Conservation (phyloP, 148 eudicot genomes). For the Diospyros kaki region DNA sequence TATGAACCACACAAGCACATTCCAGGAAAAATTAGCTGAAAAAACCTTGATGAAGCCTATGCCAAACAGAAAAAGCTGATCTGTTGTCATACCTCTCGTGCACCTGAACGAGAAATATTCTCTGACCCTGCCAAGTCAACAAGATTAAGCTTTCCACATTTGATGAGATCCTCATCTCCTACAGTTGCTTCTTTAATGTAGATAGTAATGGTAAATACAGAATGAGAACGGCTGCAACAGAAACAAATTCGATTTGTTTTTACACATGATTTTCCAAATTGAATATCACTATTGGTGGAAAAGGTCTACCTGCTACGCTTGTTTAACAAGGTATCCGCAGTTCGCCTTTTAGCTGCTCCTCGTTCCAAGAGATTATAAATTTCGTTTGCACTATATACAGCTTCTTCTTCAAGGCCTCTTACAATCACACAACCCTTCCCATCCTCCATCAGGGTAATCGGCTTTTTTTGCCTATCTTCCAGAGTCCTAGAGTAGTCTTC, state of each 20-base stretch:
- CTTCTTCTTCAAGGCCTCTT: conserved; percentile 93
- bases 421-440: conserved; percentile 73
- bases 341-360: conserved; percentile 77
- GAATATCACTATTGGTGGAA: background rate
- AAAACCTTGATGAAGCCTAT: background rate
- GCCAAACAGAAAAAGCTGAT: conserved; percentile 1
- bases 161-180: conserved; percentile 80
- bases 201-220: conserved; percentile 72
- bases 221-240: conserved; percentile 78
- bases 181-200: conserved; percentile 60
- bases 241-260: conserved; percentile 5
- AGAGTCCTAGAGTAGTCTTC: conserved; percentile 49
- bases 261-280: conserved; percentile 3
- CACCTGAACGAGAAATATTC: conserved; percentile 77
- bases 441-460: conserved; percentile 78
- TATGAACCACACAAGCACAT: background rate
- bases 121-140: conserved; percentile 95
- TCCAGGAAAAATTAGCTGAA: background rate
- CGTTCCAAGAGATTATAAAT: conserved; percentile 77
- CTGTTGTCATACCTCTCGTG: conserved; percentile 54
- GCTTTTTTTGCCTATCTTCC: conserved; percentile 69
- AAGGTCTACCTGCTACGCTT: conserved; percentile 65
- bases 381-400: conserved; percentile 81
- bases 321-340: conserved; percentile 77
- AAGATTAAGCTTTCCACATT: conserved; percentile 91